Evolutionary conservation across 2,329 filamentous ascomycete species (phyloP).

Genomic region (Hymenoscyphus fraxineus): DNA sequence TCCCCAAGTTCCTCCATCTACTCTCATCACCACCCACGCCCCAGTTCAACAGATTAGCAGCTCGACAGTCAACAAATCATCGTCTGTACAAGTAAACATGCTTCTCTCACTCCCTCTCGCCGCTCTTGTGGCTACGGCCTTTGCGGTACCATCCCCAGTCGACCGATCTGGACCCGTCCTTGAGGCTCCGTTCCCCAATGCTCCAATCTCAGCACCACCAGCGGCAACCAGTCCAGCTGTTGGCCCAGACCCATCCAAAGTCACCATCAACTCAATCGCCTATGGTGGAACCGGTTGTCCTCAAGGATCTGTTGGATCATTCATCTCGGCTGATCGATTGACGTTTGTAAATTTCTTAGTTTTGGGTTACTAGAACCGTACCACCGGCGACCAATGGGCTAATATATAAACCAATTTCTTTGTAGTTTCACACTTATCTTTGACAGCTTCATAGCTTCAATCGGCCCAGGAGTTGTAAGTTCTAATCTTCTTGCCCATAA

Average conservation of each 20-base stretch:
- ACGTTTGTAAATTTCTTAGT: slow-evolving; percentile 33
- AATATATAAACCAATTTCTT: not conserved
- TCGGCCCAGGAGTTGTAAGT: slow-evolving; percentile 40
- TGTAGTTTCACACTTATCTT: slow-evolving; percentile 48
- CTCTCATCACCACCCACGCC: slow-evolving; percentile 16
- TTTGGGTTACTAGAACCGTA: slow-evolving; percentile 21
- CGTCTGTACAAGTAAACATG: slow-evolving; percentile 20
- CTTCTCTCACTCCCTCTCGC: slow-evolving; percentile 20
- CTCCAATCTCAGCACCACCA: slow-evolving; percentile 4
- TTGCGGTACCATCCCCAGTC: slow-evolving; percentile 24
- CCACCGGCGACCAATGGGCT: not conserved
- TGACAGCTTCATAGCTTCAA: slow-evolving; percentile 47
- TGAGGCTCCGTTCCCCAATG: slow-evolving; percentile 15
- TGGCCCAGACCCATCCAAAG: slow-evolving; percentile 34
- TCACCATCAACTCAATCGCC: slow-evolving; percentile 41
- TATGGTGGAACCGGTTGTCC: slow-evolving; percentile 48
- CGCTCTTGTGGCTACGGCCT: slow-evolving; percentile 21
- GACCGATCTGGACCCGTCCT: slow-evolving; percentile 17
- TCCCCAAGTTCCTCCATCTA: slow-evolving; percentile 7
- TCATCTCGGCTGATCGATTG: slow-evolving; percentile 42
- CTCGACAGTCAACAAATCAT: slow-evolving; percentile 7
- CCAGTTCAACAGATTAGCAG: slow-evolving; percentile 3
- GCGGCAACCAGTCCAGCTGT: slow-evolving; percentile 19
- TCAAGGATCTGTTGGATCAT: slow-evolving; percentile 40
- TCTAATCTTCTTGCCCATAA: no score